Conservation (phyloP, 495 filamentous ascomycete species). For the Lichina pygmaea region DNA sequence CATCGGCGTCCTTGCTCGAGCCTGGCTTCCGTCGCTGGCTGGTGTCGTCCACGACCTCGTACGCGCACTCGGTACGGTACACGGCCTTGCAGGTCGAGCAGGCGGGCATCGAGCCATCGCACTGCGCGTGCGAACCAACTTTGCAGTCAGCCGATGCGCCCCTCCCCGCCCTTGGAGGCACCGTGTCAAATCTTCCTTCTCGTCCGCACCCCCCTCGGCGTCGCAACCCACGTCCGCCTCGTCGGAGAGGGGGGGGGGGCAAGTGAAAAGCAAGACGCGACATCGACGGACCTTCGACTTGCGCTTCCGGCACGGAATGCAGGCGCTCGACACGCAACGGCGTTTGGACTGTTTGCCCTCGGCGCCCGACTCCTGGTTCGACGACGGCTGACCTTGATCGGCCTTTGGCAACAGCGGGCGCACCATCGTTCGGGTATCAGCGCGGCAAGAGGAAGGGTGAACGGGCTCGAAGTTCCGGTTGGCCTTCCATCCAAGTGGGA, state of each 20-base stretch:
- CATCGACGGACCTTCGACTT: conserved; percentile 21
- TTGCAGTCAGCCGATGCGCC: neutral
- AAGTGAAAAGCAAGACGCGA: neutral
- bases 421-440: neutral
- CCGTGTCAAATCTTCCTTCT: neutral
- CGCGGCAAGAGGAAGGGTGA: no score
- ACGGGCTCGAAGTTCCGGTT: no score
- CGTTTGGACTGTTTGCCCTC: conserved; percentile 10
- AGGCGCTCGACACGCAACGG: conserved; percentile 23
- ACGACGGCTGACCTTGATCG: neutral
- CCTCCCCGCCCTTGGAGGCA: neutral
- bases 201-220: neutral
- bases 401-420: conserved; percentile 5
- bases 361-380: neutral
- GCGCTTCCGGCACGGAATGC: conserved; percentile 24
- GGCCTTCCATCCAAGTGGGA: no score
- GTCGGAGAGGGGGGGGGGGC: neutral
- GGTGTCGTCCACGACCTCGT: conserved; percentile 18
- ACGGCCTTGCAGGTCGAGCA: conserved; percentile 24
- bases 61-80: conserved; percentile 19
- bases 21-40: conserved; percentile 11
- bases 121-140: conserved; percentile 9
- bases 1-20: conserved; percentile 13
- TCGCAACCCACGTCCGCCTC: neutral
- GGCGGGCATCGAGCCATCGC: conserved; percentile 18